A percentile compares a stretch with the other conserved stretches of the same genome.
Conservation (phyloP, 2,329 filamentous ascomycete species). For the Rachicladosporium sp. region DNA sequence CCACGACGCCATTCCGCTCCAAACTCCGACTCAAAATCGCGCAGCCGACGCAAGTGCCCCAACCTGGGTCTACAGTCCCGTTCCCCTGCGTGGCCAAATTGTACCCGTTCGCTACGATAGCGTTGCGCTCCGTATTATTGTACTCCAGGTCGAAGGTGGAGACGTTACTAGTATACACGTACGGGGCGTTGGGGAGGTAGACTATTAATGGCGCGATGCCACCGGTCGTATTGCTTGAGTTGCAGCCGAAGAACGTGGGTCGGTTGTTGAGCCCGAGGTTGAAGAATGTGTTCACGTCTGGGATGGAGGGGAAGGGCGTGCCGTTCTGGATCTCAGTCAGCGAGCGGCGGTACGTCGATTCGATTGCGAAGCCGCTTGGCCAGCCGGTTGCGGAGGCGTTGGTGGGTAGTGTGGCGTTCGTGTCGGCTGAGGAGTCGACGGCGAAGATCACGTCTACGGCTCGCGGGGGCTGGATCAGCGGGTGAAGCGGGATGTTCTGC, state of each 20-base stretch:
- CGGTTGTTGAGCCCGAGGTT: conserved; percentile 61
- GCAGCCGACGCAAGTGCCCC: conserved; percentile 78
- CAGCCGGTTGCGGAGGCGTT: conserved; percentile 39
- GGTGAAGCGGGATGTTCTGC: conserved; percentile 69
- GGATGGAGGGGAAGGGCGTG: conserved; percentile 62
- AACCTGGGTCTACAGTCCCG: conserved; percentile 54
- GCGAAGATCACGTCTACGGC: conserved; percentile 70
- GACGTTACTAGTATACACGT: conserved; percentile 62
- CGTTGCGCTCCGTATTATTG: conserved; percentile 54
- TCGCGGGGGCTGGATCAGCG: conserved; percentile 61
- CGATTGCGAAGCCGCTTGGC: conserved; percentile 64
- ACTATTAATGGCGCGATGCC: conserved; percentile 54
- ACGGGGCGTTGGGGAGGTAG: conserved; percentile 61
- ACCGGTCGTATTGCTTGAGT: conserved; percentile 49
- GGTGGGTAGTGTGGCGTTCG: conserved; percentile 24
- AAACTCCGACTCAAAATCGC: conserved; percentile 71
- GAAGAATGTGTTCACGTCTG: conserved; percentile 64
- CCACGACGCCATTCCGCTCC: conserved; percentile 52
- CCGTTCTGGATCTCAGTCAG: conserved; percentile 48
- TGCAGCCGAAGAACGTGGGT: conserved; percentile 62
- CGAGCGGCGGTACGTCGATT: conserved; percentile 61
- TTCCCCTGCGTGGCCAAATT: conserved; percentile 75
- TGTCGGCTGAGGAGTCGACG: conserved; percentile 66
- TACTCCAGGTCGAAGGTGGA: conserved; percentile 63
- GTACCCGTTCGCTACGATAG: conserved; percentile 77